These are phyloP conservation scores for Pharus latifolius DNA, from an alignment of 176 grass and related monocot species.

Conservation along the genomic window DNA sequence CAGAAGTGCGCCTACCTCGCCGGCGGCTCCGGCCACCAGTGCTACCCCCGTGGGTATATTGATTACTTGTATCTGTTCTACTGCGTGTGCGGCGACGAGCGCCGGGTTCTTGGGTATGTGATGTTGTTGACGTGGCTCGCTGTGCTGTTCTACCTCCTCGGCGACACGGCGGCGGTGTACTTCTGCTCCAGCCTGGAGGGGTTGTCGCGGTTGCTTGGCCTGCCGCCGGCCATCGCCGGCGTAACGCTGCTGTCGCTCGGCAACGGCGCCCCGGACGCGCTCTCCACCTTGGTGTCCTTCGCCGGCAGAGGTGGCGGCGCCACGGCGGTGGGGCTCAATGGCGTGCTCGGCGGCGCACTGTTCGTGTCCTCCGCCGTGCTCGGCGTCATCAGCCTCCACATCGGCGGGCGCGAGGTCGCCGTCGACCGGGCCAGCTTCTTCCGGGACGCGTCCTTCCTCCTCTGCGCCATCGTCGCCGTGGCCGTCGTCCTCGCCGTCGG, in stretches of 20 bases:
- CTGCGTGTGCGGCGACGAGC: constrained; percentile 24
- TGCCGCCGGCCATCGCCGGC: constrained; percentile 55
- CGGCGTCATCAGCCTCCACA: constrained; percentile 41
- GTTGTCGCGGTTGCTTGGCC: constrained; percentile 37
- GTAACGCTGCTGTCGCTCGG: constrained; percentile 69
- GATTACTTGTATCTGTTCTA: constrained; percentile 58
- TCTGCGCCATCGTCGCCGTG: constrained; percentile 24
- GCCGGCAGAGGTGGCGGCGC: background rate
- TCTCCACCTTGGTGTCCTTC: constrained; percentile 62
- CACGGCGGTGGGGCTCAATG: constrained; percentile 36
- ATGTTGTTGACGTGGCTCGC: constrained; percentile 38
- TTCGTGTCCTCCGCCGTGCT: constrained; percentile 62
- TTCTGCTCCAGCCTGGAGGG: constrained; percentile 67
- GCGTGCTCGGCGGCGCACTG: constrained; percentile 49
- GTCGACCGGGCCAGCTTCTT: constrained; percentile 46
- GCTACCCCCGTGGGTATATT: constrained; percentile 25
- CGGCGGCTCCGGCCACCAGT: background rate
- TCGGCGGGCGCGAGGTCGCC: background rate
- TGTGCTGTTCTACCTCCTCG: constrained; percentile 67
- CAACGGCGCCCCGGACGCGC: constrained; percentile 63
- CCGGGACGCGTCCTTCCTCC: constrained; percentile 44
- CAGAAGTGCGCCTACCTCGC: background rate
- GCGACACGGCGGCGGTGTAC: constrained; percentile 63
- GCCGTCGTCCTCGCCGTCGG: constrained; percentile 22
- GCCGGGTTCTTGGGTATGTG: constrained; percentile 18